phyloP scores from a whole-genome alignment of 2,329 filamentous ascomycete species.

The Pseudocercospora vitis region DNA sequence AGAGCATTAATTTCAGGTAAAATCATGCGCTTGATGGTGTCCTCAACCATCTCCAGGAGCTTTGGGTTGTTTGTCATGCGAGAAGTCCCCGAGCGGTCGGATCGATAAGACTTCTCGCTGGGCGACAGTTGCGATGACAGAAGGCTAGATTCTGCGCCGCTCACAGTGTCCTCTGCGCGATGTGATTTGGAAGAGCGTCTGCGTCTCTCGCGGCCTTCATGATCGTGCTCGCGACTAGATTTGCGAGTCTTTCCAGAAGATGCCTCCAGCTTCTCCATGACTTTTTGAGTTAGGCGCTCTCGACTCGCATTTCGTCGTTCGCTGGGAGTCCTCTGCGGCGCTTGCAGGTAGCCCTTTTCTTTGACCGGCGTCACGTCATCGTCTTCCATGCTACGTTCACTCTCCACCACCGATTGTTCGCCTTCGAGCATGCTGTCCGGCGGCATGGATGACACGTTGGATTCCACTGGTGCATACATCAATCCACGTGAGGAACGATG shows the following conservation, averaged over 20 bases:
- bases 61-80: slow-evolving; percentile 93
- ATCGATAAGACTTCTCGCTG: slow-evolving; percentile 60
- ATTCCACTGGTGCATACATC: slow-evolving; percentile 66
- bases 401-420: slow-evolving; percentile 51
- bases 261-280: slow-evolving; percentile 64
- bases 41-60: slow-evolving; percentile 85
- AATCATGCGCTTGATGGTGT: slow-evolving; percentile 85
- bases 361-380: slow-evolving; percentile 39
- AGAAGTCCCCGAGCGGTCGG: slow-evolving; percentile 60
- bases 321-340: slow-evolving; percentile 52
- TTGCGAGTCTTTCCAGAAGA: slow-evolving; percentile 47
- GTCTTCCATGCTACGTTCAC: slow-evolving; percentile 37
- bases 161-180: slow-evolving; percentile 51
- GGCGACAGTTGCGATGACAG: slow-evolving; percentile 58
- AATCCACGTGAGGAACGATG: slow-evolving; percentile 54
- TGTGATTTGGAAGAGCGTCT: slow-evolving; percentile 48
- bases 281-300: slow-evolving; percentile 67
- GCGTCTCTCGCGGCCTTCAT: slow-evolving; percentile 33
- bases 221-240: slow-evolving; percentile 36
- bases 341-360: slow-evolving; percentile 49
- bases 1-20: slow-evolving; percentile 88
- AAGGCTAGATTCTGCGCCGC: slow-evolving; percentile 62
- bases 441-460: slow-evolving; percentile 83
- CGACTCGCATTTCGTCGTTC: slow-evolving; percentile 65
- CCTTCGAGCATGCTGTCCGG: slow-evolving; percentile 69